Conservation (phyloP, 2,329 filamentous ascomycete species). For the Fusarium sp. region DNA sequence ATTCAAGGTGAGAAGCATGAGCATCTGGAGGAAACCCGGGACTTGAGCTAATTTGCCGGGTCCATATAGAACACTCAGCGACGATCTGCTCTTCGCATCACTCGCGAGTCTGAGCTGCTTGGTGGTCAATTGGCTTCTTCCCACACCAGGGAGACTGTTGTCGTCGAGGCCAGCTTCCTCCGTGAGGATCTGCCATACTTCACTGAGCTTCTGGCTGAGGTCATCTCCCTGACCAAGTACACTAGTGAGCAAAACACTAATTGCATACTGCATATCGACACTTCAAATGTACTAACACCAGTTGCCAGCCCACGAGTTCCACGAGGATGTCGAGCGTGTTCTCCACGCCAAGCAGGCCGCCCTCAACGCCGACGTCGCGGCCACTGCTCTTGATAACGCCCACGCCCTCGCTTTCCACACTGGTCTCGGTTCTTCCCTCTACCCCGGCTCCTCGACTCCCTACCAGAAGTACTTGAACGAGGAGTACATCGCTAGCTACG, state of each 20-base stretch:
- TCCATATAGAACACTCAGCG: slow-evolving; percentile 78
- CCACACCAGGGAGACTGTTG: slow-evolving; percentile 92
- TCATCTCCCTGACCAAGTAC: slow-evolving; percentile 88
- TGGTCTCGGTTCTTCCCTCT: slow-evolving; percentile 84
- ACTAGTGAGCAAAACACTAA: slow-evolving; percentile 64
- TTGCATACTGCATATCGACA: slow-evolving; percentile 6
- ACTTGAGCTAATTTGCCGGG: slow-evolving; percentile 60
- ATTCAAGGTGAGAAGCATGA: slow-evolving; percentile 77
- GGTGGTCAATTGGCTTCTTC: slow-evolving; percentile 88
- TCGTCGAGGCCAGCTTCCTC: slow-evolving; percentile 94
- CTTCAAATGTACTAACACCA: slow-evolving; percentile 23
- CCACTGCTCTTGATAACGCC: slow-evolving; percentile 84
- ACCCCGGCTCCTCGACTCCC: slow-evolving; percentile 76
- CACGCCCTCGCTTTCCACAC: slow-evolving; percentile 92
- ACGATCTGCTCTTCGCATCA: slow-evolving; percentile 91
- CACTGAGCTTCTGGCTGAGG: slow-evolving; percentile 92
- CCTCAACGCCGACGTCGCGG: slow-evolving; percentile 69
- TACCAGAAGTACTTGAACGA: slow-evolving; percentile 84
- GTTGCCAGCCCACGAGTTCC: slow-evolving; percentile 81
- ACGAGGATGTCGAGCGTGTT: slow-evolving; percentile 84
- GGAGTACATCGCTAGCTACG: slow-evolving; percentile 78
- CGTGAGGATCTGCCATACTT: slow-evolving; percentile 97
- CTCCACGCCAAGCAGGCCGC: slow-evolving; percentile 82
- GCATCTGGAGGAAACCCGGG: slow-evolving; percentile 17
- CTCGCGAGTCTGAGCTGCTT: slow-evolving; percentile 93